Evolutionary conservation across 129 eudicot genomes (phyloP).

Genomic region (Pittosporum tobira): DNA sequence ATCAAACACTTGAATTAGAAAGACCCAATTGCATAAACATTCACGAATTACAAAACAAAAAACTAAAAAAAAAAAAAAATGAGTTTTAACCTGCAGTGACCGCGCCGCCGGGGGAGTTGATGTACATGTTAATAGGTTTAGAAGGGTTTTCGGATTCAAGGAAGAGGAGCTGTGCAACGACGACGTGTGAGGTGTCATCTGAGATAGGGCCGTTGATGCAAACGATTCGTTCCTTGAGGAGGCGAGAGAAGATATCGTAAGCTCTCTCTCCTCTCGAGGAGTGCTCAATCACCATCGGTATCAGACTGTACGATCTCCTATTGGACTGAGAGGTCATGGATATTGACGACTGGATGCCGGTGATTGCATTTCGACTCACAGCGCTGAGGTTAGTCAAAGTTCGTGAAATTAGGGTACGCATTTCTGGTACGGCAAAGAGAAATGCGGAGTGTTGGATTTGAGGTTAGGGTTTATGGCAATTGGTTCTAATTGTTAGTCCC

Average conservation of each 20-base stretch:
- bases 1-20: not conserved
- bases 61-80: not conserved
- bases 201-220: slow-evolving; percentile 82
- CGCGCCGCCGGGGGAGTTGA: slow-evolving; percentile 93
- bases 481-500: too few relatives aligned
- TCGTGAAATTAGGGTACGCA: slow-evolving; percentile 6
- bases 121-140: slow-evolving; percentile 76
- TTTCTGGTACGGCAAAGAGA: not conserved
- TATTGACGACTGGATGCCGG: not conserved
- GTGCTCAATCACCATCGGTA: slow-evolving; percentile 95
- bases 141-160: slow-evolving; percentile 95
- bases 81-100: slow-evolving; percentile 58
- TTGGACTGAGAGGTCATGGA: not conserved
- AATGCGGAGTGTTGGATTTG: too few relatives aligned
- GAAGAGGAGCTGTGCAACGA: slow-evolving; percentile 86
- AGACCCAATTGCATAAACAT: not conserved
- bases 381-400: not conserved
- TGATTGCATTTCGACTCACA: not conserved
- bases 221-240: slow-evolving; percentile 72
- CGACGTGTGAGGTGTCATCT: slow-evolving; percentile 84
- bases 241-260: slow-evolving; percentile 88
- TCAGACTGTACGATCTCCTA: slow-evolving; percentile 47
- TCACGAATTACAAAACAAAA: not conserved
- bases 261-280: slow-evolving; percentile 90
- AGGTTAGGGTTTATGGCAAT: too few relatives aligned